Evolutionary conservation across 345 rosid species (phyloP), one percentile per base, ranked within the genome.

Genomic region (Camelina laxa): DNA sequence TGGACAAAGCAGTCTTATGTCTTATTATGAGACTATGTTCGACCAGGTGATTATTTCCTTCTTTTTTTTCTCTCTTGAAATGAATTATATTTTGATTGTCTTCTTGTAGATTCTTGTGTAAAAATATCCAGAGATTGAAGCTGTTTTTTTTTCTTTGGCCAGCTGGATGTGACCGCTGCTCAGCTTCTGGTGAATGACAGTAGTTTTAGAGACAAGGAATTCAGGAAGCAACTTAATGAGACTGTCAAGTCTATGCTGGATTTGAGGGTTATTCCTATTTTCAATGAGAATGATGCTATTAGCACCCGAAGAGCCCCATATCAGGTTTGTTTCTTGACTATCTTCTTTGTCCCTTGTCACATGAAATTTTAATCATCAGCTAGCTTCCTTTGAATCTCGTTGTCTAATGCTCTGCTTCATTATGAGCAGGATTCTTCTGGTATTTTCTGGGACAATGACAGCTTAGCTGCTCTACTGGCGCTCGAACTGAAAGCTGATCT

Each of bases 371-470:
- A 50, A 55, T 13, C 10, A 47, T 41, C 36, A 30, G 9, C 30
- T 38, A 1, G 19, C 31, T n/a, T n/a, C 24, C 20, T 13, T 39
- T 39, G 49, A 39, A 38, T 60, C 49, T 61, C 12, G 1, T 44
- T 2, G 50, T 53, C 55, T 72, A 42, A 72, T 67, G 45, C 53
- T 60, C 6, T 38, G 36, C 27, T 79, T 55, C 44, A 51, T 51
- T 48, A 30, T 47, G 14, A 14, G 48, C 7, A 42, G 55, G 35
- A 30, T 45, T 35, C n/a, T 42, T 39, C 35, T 36, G 15, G 48
- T 42, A 96, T 96, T 76, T 96, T 96, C 73, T 96, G 99, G 99
- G 99, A 96, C 69, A 96, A 96, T 79, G 99, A 96, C 79, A 96
- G 99, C 82, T 88, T 96, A 78, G 96, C 99, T 45, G 97, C 94